phyloP scores from a whole-genome alignment of 2,329 filamentous ascomycete species.

The Westerdykella ornata region DNA sequence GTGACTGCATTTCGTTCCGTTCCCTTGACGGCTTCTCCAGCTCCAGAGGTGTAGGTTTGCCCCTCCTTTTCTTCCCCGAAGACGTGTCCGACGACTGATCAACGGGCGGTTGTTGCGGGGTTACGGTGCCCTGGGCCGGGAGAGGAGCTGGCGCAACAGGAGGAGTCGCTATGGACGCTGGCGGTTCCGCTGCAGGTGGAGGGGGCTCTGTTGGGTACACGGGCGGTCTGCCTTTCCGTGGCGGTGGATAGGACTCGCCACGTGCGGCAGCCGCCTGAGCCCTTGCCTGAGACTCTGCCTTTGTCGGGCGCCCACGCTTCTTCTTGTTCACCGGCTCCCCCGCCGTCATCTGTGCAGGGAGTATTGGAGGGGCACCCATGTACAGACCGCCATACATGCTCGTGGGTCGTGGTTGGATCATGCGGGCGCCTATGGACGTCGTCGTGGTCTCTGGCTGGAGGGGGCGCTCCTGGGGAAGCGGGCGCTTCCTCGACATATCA shows the following conservation, averaged over 20 bases:
- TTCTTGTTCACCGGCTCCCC: conserved; percentile 40
- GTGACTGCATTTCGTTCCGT: conserved; percentile 27
- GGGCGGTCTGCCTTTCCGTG: conserved; percentile 29
- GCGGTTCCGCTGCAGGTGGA: conserved; percentile 16
- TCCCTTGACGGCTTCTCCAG: conserved; percentile 24
- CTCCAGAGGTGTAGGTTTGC: conserved; percentile 29
- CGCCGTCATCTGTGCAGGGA: conserved; percentile 24
- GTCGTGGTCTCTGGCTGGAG: conserved; percentile 26
- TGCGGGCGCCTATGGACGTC: conserved; percentile 32
- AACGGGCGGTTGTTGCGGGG: conserved; percentile 14
- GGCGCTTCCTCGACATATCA: conserved; percentile 33
- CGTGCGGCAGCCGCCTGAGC: conserved; percentile 37
- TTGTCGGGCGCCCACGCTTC: conserved; percentile 45
- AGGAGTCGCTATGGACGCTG: conserved; percentile 9
- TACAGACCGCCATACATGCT: conserved; percentile 31
- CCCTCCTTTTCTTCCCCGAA: conserved; percentile 31
- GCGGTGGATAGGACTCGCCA: conserved; percentile 37
- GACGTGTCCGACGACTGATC: conserved; percentile 30
- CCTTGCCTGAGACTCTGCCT: conserved; percentile 42
- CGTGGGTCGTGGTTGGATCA: conserved; percentile 43
- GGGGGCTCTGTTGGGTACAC: conserved; percentile 21
- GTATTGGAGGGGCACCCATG: conserved; percentile 11
- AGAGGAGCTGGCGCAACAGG: conserved; percentile 14
- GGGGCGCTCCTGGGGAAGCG: conserved; percentile 32
- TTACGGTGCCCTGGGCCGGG: conserved; percentile 9